These are phyloP conservation scores for Monocercomonoides exilis DNA, from an alignment of 78 protist species.

Conservation along the genomic window DNA sequence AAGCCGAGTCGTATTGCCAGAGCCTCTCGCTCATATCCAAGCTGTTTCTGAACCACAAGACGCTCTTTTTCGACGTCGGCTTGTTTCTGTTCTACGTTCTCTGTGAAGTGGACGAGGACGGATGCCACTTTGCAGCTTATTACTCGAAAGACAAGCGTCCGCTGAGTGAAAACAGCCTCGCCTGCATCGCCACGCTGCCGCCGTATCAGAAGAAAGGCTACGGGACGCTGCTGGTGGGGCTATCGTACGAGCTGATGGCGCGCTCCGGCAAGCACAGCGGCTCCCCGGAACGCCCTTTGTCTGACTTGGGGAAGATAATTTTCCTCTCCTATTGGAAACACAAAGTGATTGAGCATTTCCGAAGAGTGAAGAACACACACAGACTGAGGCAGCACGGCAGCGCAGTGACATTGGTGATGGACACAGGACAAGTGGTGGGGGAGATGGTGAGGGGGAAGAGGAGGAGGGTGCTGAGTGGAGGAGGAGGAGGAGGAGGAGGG, in stretches of 20 bases:
- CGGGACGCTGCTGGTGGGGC: not conserved
- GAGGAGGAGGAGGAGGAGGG: too few species aligned
- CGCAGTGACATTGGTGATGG: too few species aligned
- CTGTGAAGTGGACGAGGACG: slow-evolving; percentile 54
- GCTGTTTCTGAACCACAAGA: slow-evolving; percentile 88
- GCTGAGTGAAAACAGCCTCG: slow-evolving; percentile 68
- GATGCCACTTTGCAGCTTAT: not conserved
- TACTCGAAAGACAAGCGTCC: slow-evolving; percentile 61
- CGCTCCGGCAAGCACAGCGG: not conserved
- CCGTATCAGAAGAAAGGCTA: slow-evolving; percentile 19
- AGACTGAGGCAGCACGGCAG: too few species aligned
- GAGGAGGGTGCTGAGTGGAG: too few species aligned
- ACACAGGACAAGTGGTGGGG: too few species aligned
- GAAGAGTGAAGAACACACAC: too few species aligned
- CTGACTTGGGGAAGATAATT: slow-evolving; percentile 4
- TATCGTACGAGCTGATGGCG: not conserved
- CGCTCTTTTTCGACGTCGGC: slow-evolving; percentile 78
- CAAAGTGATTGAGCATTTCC: not conserved
- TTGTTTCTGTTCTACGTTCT: slow-evolving; percentile 88
- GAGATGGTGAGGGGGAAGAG: too few species aligned
- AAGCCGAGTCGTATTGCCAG: slow-evolving; percentile 78
- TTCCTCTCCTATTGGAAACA: not conserved
- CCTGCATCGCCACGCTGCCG: slow-evolving; percentile 86
- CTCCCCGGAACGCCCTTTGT: slow-evolving; percentile 6
- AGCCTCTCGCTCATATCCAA: slow-evolving; percentile 81